Evolutionary conservation across 768 basidiomycete species (phyloP).

Genomic region (Paxillus ammoniavirescens): DNA sequence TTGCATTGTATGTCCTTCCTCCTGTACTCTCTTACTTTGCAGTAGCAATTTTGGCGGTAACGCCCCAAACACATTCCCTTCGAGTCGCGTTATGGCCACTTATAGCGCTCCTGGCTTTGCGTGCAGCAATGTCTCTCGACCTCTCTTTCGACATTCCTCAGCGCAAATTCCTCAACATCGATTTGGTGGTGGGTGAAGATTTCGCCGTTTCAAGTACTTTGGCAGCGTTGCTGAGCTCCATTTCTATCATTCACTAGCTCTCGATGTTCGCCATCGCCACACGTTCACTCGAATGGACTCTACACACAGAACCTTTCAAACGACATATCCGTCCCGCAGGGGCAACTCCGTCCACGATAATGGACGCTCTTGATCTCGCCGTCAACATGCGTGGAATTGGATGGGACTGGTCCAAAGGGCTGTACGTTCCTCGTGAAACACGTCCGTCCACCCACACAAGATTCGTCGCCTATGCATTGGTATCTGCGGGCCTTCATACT

Average conservation of each 20-base stretch:
- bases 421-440: slow-evolving; percentile 34
- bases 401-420: slow-evolving; percentile 54
- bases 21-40: slow-evolving; percentile 43
- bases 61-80: slow-evolving; percentile 41
- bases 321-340: slow-evolving; percentile 11
- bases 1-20: slow-evolving; percentile 40
- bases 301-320: slow-evolving; percentile 8
- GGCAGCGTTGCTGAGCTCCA: not conserved
- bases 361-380: slow-evolving; percentile 49
- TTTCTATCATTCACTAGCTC: slow-evolving; percentile 3
- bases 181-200: slow-evolving; percentile 8
- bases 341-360: not conserved
- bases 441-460: slow-evolving; percentile 36
- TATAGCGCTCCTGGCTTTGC: slow-evolving; percentile 41
- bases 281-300: slow-evolving; percentile 20
- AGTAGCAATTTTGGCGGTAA: slow-evolving; percentile 47
- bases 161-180: slow-evolving; percentile 3
- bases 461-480: slow-evolving; percentile 38
- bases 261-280: slow-evolving; percentile 9
- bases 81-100: slow-evolving; percentile 49
- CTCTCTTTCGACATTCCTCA: slow-evolving; percentile 5
- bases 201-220: not conserved
- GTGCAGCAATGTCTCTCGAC: slow-evolving; percentile 27
- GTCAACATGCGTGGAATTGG: slow-evolving; percentile 56
- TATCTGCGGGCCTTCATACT: slow-evolving; percentile 34